Conservation (phyloP, 2,329 filamentous ascomycete species). For the Colletotrichum echinochloae region DNA sequence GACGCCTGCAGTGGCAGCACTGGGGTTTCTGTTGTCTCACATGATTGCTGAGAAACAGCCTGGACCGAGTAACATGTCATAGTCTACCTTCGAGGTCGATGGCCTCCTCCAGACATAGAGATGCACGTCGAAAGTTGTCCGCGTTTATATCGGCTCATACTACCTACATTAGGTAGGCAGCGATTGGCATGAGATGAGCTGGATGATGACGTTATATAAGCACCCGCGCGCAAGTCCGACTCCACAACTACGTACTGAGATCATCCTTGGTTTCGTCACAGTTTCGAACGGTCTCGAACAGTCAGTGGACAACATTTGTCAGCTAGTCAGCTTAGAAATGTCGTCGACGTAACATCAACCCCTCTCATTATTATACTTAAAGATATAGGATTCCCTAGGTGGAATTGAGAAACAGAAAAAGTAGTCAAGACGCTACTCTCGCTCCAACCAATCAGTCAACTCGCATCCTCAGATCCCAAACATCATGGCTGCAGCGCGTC, state of each 20-base stretch:
- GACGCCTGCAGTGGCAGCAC: not conserved
- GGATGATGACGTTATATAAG: not conserved
- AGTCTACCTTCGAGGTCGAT: not conserved
- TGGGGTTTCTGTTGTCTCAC: not conserved
- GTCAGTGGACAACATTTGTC: not conserved
- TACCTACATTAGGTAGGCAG: not conserved
- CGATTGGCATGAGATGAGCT: not conserved
- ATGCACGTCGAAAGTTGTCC: not conserved
- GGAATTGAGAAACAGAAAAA: not conserved
- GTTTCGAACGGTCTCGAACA: not conserved
- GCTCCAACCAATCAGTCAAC: not conserved
- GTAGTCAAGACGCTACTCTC: not conserved
- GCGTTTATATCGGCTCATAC: not conserved
- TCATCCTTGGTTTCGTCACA: not conserved
- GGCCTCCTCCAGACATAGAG: not conserved
- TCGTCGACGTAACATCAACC: not conserved
- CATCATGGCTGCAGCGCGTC: slow-evolving; percentile 35
- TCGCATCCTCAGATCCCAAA: not conserved
- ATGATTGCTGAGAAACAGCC: not conserved
- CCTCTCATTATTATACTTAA: not conserved
- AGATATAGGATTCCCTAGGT: no score
- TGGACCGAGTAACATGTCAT: not conserved
- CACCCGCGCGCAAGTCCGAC: not conserved
- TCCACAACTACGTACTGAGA: not conserved
- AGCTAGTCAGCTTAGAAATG: not conserved